A percentile compares a stretch with the other conserved stretches of the same genome.
Conservation (phyloP, 2,329 filamentous ascomycete species). For the Hymenoscyphus fraxineus region DNA sequence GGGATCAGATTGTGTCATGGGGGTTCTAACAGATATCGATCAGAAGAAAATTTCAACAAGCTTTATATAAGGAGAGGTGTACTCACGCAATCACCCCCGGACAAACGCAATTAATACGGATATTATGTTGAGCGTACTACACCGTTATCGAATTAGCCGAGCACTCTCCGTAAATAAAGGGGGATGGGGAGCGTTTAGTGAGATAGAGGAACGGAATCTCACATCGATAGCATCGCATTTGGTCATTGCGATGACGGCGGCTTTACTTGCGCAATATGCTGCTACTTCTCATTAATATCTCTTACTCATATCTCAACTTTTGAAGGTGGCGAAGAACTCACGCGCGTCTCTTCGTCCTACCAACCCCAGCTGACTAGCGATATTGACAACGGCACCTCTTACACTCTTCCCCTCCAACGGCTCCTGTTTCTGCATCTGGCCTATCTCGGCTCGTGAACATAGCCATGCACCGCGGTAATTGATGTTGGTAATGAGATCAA, state of each 20-base stretch:
- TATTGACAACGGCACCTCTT: slow-evolving; percentile 44
- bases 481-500: slow-evolving; percentile 41
- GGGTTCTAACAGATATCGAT: slow-evolving; percentile 31
- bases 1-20: slow-evolving; percentile 41
- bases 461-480: slow-evolving; percentile 46
- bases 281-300: slow-evolving; percentile 29
- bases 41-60: background rate
- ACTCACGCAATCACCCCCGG: slow-evolving; percentile 43
- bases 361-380: slow-evolving; percentile 43
- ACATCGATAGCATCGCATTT: slow-evolving; percentile 47
- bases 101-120: slow-evolving; percentile 45
- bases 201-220: slow-evolving; percentile 14
- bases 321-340: slow-evolving; percentile 26
- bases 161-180: background rate
- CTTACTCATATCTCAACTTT: background rate
- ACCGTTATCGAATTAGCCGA: background rate
- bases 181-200: background rate
- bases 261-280: slow-evolving; percentile 45
- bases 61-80: background rate
- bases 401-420: slow-evolving; percentile 41
- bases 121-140: slow-evolving; percentile 43
- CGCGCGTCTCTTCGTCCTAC: slow-evolving; percentile 41
- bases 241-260: slow-evolving; percentile 44
- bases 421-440: slow-evolving; percentile 43
- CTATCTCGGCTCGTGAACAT: slow-evolving; percentile 41